These are phyloP conservation scores for Aspergillus luchuensis DNA, from an alignment of 2,329 filamentous ascomycete species.

Conservation along the genomic window DNA sequence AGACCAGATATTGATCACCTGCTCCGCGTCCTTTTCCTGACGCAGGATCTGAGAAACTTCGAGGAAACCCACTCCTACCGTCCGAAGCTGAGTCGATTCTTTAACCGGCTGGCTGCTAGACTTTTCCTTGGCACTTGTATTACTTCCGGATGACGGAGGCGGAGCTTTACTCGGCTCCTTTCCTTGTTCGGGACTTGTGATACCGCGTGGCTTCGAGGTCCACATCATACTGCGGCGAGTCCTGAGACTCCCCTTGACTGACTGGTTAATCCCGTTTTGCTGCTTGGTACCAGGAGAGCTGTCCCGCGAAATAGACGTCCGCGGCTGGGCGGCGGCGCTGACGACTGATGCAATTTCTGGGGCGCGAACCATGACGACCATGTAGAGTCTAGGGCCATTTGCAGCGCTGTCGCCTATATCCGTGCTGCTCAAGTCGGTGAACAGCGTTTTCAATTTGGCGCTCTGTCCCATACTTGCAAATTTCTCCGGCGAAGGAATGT, in stretches of 20 bases:
- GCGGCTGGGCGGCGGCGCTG: constrained; percentile 26
- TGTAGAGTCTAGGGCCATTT: constrained; percentile 72
- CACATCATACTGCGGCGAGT: constrained; percentile 51
- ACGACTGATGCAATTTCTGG: constrained; percentile 49
- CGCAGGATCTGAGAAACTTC: constrained; percentile 75
- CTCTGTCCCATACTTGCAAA: constrained; percentile 66
- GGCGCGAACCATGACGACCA: constrained; percentile 78
- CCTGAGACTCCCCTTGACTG: constrained; percentile 40
- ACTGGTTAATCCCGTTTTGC: constrained; percentile 30
- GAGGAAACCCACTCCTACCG: constrained; percentile 74
- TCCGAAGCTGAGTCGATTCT: constrained; percentile 58
- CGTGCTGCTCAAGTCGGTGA: constrained; percentile 77
- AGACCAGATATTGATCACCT: constrained; percentile 76
- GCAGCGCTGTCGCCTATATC: constrained; percentile 67
- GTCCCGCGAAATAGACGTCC: constrained; percentile 39
- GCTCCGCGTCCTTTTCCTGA: constrained; percentile 70
- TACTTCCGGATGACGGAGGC: constrained; percentile 37
- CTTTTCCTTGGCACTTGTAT: constrained; percentile 31
- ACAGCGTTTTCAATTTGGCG: constrained; percentile 77
- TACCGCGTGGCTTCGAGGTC: constrained; percentile 38
- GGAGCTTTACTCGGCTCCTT: constrained; percentile 31
- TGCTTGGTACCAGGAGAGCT: constrained; percentile 31
- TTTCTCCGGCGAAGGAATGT: constrained; percentile 72
- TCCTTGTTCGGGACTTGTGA: constrained; percentile 33
- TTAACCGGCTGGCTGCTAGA: constrained; percentile 31